Percentiles rank a stretch among this genome's conserved stretches.
These are phyloP conservation scores for Allium sativum DNA, from an alignment of 106 monocot genomes.

Conservation along the genomic window DNA sequence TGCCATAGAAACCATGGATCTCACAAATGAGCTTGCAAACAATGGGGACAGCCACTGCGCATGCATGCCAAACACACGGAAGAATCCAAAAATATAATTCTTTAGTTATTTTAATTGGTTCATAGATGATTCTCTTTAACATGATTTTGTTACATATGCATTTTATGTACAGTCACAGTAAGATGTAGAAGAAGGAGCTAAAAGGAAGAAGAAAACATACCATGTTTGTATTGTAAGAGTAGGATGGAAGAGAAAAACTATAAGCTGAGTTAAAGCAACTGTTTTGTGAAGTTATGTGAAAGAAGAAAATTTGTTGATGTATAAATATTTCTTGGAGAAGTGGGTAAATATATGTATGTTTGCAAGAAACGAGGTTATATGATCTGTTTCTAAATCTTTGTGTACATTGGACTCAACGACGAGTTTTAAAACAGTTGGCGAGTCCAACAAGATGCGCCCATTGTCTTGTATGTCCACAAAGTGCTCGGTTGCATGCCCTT, in stretches of 20 bases:
- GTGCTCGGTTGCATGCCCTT: not conserved
- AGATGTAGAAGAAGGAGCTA: not conserved
- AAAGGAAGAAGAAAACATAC: not conserved
- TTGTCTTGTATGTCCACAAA: not conserved
- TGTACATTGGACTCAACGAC: not conserved
- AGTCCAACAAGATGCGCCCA: slow-evolving; percentile 1
- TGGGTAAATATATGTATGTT: not conserved
- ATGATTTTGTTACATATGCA: not conserved
- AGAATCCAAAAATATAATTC: not conserved
- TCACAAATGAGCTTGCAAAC: slow-evolving; percentile 16
- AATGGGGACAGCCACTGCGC: slow-evolving; percentile 22
- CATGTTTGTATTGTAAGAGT: not conserved
- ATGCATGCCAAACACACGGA: slow-evolving; percentile 4
- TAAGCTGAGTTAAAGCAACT: not conserved
- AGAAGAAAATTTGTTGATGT: not conserved
- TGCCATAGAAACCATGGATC: slow-evolving; percentile 19
- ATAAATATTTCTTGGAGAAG: not conserved
- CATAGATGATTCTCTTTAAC: not conserved
- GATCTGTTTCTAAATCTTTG: not conserved
- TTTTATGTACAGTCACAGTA: not conserved
- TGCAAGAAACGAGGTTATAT: not conserved
- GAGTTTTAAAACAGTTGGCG: not conserved
- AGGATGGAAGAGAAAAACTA: no score
- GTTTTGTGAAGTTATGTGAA: not conserved
- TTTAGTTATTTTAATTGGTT: not conserved